These are phyloP conservation scores for Tulasnella calospora DNA, from an alignment of 768 basidiomycete genomes.

Conservation along the genomic window DNA sequence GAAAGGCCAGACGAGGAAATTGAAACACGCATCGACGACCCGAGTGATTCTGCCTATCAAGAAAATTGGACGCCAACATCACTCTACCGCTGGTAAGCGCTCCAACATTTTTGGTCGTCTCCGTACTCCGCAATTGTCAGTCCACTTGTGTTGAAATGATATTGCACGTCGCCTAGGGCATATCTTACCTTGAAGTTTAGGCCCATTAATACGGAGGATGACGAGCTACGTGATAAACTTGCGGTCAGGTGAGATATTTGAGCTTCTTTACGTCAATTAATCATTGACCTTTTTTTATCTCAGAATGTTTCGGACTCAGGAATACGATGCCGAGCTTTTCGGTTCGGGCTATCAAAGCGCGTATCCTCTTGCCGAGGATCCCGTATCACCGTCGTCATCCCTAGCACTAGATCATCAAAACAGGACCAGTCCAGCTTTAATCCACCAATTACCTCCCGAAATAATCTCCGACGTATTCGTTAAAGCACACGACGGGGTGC, in stretches of 20 bases:
- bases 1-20: neutral
- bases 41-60: neutral
- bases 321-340: neutral
- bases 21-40: neutral
- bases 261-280: neutral
- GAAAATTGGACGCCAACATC: neutral
- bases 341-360: neutral
- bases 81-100: neutral
- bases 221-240: neutral
- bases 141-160: neutral
- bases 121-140: neutral
- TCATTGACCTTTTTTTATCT: neutral
- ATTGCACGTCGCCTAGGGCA: neutral
- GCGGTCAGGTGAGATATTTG: neutral
- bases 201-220: neutral
- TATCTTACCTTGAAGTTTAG: neutral
- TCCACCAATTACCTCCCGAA: neutral
- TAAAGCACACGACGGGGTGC: neutral
- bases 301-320: neutral
- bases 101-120: neutral
- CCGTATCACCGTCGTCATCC: neutral
- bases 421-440: neutral
- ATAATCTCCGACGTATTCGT: neutral
- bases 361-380: neutral
- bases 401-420: neutral